Evolutionary conservation across 371 early-diverging fungal species (phyloP), one percentile per base, ranked within the genome.

Genomic region (Rhizopus microsporus): DNA sequence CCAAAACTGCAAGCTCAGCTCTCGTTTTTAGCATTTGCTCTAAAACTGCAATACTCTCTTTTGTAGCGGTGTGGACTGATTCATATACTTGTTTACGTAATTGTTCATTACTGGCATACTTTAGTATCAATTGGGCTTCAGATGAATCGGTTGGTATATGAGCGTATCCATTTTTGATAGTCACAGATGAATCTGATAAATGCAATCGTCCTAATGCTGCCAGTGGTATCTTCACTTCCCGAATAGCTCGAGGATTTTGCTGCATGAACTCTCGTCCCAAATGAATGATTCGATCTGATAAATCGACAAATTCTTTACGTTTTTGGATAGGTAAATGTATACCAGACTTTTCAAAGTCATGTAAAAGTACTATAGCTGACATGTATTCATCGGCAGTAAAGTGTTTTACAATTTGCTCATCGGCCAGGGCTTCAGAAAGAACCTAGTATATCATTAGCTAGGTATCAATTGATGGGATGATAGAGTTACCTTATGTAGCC

Each of bases 291-390:
- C 76, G 73, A 66, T 95, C 90, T 35, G 93, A 90, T 5, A 97
- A 68, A 12, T 73, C 69, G 0, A 97, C 94, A 80, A 93, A 94
- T 42, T 84, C 72, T 1, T 76, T 69, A 3, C 94, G 87, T 23
- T 87, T 78, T 7, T 67, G 60, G 7, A 76, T 77, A 23, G 89
- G 78, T 59, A 98, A 74, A 67, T 94, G 93, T 54, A 97, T 93
- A 6, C 98, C 97, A 0, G 93, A 91, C 62, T 93, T 91, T 78
- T 96, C 95, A 65, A 98, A 98, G 63, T 98, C 98, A 6, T 84
- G 65, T 50, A 93, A 55, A 55, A 98, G 93, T 12, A 94, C 86
- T 31, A 83, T 62, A 0, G 95, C 97, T 0, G 93, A 93, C 15
- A 83, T 82, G 42, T 67, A 77, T 65, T 95, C 97, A 46, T 93